phyloP scores from a whole-genome alignment of 2,329 filamentous ascomycete species.

The Paracorniculantispora psalliotae region DNA sequence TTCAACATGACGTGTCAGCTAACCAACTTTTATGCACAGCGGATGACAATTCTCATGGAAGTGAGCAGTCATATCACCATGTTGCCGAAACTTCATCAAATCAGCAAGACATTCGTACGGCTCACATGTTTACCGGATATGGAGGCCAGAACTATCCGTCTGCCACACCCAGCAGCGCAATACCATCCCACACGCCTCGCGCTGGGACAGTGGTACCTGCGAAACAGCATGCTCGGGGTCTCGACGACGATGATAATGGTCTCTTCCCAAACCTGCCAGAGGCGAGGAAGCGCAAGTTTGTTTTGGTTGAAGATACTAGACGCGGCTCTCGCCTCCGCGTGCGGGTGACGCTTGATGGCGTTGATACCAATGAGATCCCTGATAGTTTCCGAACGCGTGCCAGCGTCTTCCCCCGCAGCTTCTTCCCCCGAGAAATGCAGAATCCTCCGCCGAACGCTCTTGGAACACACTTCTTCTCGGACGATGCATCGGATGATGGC shows the following conservation, averaged over 20 bases:
- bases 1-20: background rate
- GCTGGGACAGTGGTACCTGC: conserved; percentile 29
- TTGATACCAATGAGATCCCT: conserved; percentile 92
- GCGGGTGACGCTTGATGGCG: conserved; percentile 85
- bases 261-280: conserved; percentile 87
- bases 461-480: conserved; percentile 68
- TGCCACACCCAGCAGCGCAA: conserved; percentile 46
- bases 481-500: conserved; percentile 55
- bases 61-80: background rate
- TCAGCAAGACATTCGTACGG: conserved; percentile 57
- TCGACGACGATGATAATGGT: conserved; percentile 37
- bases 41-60: background rate
- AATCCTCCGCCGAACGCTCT: conserved; percentile 72
- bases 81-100: background rate
- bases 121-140: conserved; percentile 71
- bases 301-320: conserved; percentile 85
- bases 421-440: conserved; percentile 91
- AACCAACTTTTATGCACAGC: background rate
- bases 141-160: conserved; percentile 55
- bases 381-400: conserved; percentile 90
- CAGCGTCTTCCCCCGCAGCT: conserved; percentile 85
- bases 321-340: conserved; percentile 78
- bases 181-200: conserved; percentile 54
- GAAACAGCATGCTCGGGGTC: conserved; percentile 41
- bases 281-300: conserved; percentile 91